phyloP scores from a whole-genome alignment of 23 red algal genomes.

The Cyanidioschyzon merolae region DNA sequence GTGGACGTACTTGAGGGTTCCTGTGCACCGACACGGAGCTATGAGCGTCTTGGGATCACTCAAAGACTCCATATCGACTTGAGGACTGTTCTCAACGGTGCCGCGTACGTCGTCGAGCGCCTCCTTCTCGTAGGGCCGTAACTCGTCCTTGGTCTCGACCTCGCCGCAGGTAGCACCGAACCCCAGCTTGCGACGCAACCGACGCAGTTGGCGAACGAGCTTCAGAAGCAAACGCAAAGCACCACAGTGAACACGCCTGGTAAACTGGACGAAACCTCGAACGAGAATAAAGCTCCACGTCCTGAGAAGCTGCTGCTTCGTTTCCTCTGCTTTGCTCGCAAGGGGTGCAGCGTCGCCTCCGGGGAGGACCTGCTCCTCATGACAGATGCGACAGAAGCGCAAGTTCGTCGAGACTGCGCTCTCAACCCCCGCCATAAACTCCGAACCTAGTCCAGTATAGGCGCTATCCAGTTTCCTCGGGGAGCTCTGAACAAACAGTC shows the following conservation, averaged over 20 bases:
- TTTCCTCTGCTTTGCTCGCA: background rate
- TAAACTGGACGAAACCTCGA: background rate
- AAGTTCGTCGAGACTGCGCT: background rate
- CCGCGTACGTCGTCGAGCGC: background rate
- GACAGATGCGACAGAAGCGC: slow-evolving; percentile 10
- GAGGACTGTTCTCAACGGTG: background rate
- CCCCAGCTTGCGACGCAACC: background rate
- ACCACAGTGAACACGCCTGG: background rate
- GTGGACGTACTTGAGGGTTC: slow-evolving; percentile 16
- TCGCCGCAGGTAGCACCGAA: background rate
- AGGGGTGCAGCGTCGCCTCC: background rate
- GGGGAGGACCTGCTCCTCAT: background rate
- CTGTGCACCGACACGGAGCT: slow-evolving; percentile 9
- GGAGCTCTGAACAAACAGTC: background rate
- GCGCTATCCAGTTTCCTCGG: background rate
- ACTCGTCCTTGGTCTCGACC: background rate
- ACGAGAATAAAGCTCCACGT: background rate
- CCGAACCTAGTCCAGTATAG: background rate
- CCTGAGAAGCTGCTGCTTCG: background rate
- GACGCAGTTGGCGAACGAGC: background rate
- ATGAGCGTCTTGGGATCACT: background rate
- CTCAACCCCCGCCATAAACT: background rate
- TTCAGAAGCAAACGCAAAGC: background rate
- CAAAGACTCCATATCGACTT: background rate
- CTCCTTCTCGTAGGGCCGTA: background rate